phyloP scores from a whole-genome alignment of 2,329 filamentous ascomycete species.

The Tolypocladium cylindrosporum region DNA sequence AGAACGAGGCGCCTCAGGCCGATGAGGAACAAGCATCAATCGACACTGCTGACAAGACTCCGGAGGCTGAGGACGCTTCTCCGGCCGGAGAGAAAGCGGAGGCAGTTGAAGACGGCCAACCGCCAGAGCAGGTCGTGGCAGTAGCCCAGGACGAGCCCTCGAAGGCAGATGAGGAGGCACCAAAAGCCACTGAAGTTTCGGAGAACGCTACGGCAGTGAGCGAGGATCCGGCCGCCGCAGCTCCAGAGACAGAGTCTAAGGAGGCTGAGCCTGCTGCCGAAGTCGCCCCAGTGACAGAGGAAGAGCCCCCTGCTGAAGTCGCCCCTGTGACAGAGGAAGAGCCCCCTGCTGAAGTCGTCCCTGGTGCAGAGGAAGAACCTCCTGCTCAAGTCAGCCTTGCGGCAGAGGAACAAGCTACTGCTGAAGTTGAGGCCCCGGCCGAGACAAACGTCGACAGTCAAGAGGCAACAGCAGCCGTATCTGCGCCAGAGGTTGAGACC shows the following conservation, averaged over 20 bases:
- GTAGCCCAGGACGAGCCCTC: constrained; percentile 1
- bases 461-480: neutral
- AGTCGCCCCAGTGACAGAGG: neutral
- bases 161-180: neutral
- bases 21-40: neutral
- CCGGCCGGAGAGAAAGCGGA: neutral
- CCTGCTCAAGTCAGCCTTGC: neutral
- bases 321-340: constrained; percentile 4
- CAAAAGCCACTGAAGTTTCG: neutral
- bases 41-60: neutral
- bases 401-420: neutral
- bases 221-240: neutral
- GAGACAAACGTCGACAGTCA: neutral
- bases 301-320: constrained; percentile 4
- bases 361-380: neutral
- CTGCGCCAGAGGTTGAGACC: neutral
- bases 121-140: neutral
- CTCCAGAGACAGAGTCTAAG: constrained; percentile 6
- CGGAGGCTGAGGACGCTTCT: neutral
- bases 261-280: constrained; percentile 6
- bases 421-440: neutral
- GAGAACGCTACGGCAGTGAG: neutral
- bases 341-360: neutral
- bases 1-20: neutral
- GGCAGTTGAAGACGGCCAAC: neutral